A percentile compares a stretch with the other conserved stretches of the same genome.
phyloP scores from a whole-genome alignment of 179 eudicot species.

The Beta corolliflora region DNA sequence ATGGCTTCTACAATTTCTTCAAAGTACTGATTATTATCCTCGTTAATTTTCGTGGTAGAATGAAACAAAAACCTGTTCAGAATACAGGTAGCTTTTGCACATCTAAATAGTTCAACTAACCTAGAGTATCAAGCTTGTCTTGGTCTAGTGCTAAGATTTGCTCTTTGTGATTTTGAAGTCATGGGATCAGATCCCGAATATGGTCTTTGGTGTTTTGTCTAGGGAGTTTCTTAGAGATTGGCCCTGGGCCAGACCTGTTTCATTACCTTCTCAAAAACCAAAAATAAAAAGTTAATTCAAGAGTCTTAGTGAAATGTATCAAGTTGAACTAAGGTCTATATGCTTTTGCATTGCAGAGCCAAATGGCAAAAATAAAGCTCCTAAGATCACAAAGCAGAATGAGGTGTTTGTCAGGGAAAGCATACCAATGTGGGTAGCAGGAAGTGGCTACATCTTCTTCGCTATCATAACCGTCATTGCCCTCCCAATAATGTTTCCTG shows the following conservation, averaged over 20 bases:
- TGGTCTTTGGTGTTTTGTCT: too few relatives aligned
- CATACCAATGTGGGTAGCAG: slow-evolving; percentile 72
- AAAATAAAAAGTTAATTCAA: background rate
- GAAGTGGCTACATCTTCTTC: slow-evolving; percentile 50
- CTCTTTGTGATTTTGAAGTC: too few relatives aligned
- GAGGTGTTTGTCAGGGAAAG: slow-evolving; percentile 57
- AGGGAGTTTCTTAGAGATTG: too few relatives aligned
- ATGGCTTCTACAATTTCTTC: slow-evolving; percentile 71
- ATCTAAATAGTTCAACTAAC: background rate
- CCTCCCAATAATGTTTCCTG: slow-evolving; percentile 61
- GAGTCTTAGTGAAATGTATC: background rate
- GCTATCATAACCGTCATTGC: slow-evolving; percentile 45
- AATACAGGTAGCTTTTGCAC: slow-evolving; percentile 28
- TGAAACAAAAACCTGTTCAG: slow-evolving; percentile 33
- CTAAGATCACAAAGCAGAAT: slow-evolving; percentile 36
- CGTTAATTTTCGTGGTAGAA: slow-evolving; percentile 40
- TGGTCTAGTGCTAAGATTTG: too few relatives aligned
- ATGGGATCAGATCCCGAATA: too few relatives aligned
- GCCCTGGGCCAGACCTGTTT: too few relatives aligned
- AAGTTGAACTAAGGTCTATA: background rate
- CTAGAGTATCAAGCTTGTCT: background rate
- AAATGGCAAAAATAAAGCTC: slow-evolving; percentile 31
- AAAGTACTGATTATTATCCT: slow-evolving; percentile 53
- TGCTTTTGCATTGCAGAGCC: slow-evolving; percentile 5
- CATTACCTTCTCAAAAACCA: too few relatives aligned